These are phyloP conservation scores for Candida oleophila DNA, from an alignment of 805 yeast species.

Conservation along the genomic window DNA sequence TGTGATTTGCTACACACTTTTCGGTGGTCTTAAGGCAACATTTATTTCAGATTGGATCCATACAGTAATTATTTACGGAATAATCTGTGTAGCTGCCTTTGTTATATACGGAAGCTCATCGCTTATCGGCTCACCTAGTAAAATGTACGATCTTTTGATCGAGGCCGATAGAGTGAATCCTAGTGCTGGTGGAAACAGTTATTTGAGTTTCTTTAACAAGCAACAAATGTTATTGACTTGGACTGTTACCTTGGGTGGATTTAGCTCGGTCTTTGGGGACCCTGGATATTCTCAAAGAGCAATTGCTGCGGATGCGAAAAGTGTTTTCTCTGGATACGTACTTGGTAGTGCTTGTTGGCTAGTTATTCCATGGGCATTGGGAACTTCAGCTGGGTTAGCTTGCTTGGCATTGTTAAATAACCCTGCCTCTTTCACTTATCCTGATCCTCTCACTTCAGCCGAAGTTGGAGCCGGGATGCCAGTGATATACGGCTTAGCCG, in stretches of 20 bases:
- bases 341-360: slow-evolving; percentile 49
- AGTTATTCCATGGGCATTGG: slow-evolving; percentile 38
- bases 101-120: slow-evolving; percentile 33
- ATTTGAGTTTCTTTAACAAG: slow-evolving; percentile 5
- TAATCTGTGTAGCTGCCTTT: slow-evolving; percentile 32
- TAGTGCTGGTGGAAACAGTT: slow-evolving; percentile 4
- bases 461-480: slow-evolving; percentile 42
- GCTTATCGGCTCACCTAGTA: slow-evolving; percentile 45
- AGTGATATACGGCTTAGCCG: slow-evolving; percentile 29
- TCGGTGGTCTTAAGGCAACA: slow-evolving; percentile 84
- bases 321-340: slow-evolving; percentile 43
- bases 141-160: slow-evolving; percentile 40
- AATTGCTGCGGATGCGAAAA: slow-evolving; percentile 41
- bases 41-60: slow-evolving; percentile 78
- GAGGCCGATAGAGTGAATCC: slow-evolving; percentile 20
- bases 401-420: slow-evolving; percentile 19
- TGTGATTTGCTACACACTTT: slow-evolving; percentile 68
- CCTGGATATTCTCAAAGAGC: slow-evolving; percentile 34
- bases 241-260: slow-evolving; percentile 11
- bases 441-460: slow-evolving; percentile 30
- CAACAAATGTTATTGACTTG: slow-evolving; percentile 5
- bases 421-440: slow-evolving; percentile 34
- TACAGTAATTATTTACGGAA: slow-evolving; percentile 43
- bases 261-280: slow-evolving; percentile 21
- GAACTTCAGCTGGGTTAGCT: slow-evolving; percentile 29